Conservation (phyloP, 1,284 basidiomycete species). For the Ustilago curta region DNA sequence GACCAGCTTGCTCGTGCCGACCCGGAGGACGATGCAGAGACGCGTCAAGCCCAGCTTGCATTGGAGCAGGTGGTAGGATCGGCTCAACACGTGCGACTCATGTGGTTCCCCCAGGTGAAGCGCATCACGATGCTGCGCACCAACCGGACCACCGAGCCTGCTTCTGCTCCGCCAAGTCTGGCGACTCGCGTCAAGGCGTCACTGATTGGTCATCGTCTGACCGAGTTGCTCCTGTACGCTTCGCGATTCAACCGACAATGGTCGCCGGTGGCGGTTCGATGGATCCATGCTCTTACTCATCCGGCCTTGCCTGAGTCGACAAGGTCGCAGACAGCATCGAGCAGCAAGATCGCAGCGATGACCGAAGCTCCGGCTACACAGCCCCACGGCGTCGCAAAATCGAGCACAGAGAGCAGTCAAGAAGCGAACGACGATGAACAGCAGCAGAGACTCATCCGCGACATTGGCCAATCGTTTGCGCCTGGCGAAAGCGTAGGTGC, state of each 20-base stretch:
- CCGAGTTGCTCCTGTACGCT: slow-evolving; percentile 45
- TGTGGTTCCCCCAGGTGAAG: slow-evolving; percentile 91
- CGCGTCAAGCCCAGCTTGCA: slow-evolving; percentile 73
- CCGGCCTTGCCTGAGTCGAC: slow-evolving; percentile 29
- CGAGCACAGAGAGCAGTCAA: slow-evolving; percentile 47
- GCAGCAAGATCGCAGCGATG: slow-evolving; percentile 19
- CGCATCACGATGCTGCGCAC: slow-evolving; percentile 80
- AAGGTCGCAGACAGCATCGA: neutral
- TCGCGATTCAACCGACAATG: slow-evolving; percentile 45
- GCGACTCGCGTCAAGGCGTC: slow-evolving; percentile 32
- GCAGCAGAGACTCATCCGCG: slow-evolving; percentile 36
- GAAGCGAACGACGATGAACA: slow-evolving; percentile 14
- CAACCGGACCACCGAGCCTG: slow-evolving; percentile 77
- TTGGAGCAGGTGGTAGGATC: slow-evolving; percentile 65
- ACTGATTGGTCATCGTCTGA: slow-evolving; percentile 46
- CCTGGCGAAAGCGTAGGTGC: slow-evolving; percentile 20
- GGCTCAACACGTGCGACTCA: slow-evolving; percentile 88
- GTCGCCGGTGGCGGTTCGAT: slow-evolving; percentile 34
- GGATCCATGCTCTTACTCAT: slow-evolving; percentile 52
- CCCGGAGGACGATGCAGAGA: slow-evolving; percentile 57
- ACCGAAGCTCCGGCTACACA: slow-evolving; percentile 65
- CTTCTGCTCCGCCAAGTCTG: slow-evolving; percentile 21
- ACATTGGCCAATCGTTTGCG: slow-evolving; percentile 34
- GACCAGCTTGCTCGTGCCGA: slow-evolving; percentile 34
- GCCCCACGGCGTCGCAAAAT: slow-evolving; percentile 50